Percentiles rank a stretch among this genome's conserved stretches.
Conservation (phyloP, 352 stramenopile genomes). For the Thraustochytrium striatum region DNA sequence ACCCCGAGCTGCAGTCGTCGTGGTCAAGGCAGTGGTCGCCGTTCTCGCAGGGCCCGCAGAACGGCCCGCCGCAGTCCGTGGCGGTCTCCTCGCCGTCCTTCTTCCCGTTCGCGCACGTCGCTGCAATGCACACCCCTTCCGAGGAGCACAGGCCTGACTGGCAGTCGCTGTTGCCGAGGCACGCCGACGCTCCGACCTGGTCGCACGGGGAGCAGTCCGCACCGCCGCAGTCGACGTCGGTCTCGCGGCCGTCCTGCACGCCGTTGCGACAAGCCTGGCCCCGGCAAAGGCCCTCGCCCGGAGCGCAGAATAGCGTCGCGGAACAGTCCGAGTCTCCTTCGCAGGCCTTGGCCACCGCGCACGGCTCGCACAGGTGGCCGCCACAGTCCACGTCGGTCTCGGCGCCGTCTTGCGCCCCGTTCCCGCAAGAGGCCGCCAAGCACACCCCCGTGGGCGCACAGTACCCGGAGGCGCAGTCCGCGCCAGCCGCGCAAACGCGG, state of each 20-base stretch:
- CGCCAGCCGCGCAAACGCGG: background rate
- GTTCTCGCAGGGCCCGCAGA: constrained; percentile 21
- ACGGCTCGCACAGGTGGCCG: constrained; percentile 5
- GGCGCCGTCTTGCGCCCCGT: constrained; percentile 18
- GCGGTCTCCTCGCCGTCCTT: constrained; percentile 54
- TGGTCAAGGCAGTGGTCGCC: constrained; percentile 19
- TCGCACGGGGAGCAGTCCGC: constrained; percentile 26
- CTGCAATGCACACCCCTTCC: constrained; percentile 26
- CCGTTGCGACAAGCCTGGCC: constrained; percentile 3
- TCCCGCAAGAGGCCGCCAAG: background rate
- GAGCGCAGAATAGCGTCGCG: background rate
- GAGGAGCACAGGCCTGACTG: background rate
- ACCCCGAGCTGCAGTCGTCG: constrained; percentile 30
- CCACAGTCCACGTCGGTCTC: constrained; percentile 44
- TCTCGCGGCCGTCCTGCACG: constrained; percentile 44
- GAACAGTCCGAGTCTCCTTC: background rate
- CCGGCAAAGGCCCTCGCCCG: constrained; percentile 6
- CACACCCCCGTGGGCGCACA: constrained; percentile 19
- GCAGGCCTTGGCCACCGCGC: background rate
- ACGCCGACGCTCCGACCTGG: background rate
- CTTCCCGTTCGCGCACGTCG: constrained; percentile 45
- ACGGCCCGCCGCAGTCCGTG: constrained; percentile 52
- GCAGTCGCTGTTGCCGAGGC: constrained; percentile 32
- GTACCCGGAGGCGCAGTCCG: constrained; percentile 13
- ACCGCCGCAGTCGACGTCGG: constrained; percentile 39